A percentile compares a stretch with the other conserved stretches of the same genome.
phyloP scores from a whole-genome alignment of 2,329 filamentous ascomycete genomes.

The Aspergillus sp. region DNA sequence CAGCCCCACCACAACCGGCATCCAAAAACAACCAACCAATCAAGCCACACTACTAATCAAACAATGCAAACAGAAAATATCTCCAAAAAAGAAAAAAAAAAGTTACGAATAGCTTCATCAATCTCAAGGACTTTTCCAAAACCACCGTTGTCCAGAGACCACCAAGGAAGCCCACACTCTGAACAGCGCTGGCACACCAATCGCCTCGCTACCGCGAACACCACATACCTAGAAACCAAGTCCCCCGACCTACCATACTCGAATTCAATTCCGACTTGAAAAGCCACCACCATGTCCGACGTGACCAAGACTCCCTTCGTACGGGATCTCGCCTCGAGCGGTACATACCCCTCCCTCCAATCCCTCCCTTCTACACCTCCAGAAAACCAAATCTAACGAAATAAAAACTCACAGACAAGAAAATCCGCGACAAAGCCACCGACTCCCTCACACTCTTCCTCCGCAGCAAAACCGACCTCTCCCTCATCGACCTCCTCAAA shows the following conservation, averaged over 20 bases:
- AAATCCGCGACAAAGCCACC: constrained; percentile 75
- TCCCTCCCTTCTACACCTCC: neutral
- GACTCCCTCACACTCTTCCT: constrained; percentile 77
- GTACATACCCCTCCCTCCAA: constrained; percentile 47
- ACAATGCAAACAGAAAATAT: constrained; percentile 14
- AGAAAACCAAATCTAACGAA: constrained; percentile 8
- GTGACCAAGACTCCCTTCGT: constrained; percentile 68
- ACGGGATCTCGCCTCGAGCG: constrained; percentile 79
- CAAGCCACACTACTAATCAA: neutral
- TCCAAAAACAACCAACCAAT: constrained; percentile 11
- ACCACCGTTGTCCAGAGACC: neutral
- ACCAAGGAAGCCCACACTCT: neutral
- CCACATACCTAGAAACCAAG: neutral
- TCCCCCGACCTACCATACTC: neutral
- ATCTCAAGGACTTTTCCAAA: neutral
- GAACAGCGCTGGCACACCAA: neutral
- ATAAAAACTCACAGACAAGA: constrained; percentile 62
- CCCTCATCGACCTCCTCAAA: constrained; percentile 74
- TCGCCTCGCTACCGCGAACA: neutral
- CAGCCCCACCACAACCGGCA: neutral
- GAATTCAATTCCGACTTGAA: neutral
- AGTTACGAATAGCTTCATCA: constrained; percentile 1
- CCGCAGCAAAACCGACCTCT: constrained; percentile 62
- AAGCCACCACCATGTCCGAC: constrained; percentile 33
- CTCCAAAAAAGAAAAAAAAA: constrained; percentile 14